Evolutionary conservation across 805 yeast genomes (phyloP).

Genomic region (Barnettozyma vustinii): DNA sequence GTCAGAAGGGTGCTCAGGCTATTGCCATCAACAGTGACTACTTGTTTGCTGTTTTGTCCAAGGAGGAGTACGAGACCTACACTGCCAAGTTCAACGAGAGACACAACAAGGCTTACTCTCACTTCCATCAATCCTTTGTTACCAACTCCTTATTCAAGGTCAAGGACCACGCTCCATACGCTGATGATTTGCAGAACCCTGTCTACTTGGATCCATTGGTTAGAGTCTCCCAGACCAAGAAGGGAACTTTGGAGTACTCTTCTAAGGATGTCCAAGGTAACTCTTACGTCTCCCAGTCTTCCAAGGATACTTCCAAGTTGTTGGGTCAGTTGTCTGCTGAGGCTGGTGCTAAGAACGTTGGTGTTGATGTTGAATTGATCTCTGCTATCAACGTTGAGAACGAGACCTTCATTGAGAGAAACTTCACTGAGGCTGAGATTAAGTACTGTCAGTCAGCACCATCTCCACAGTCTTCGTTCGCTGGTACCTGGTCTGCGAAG

Average conservation of each 20-base stretch:
- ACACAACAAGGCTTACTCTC: constrained; percentile 86
- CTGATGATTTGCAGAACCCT: constrained; percentile 77
- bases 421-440: constrained; percentile 80
- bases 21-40: constrained; percentile 89
- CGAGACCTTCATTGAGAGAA: constrained; percentile 85
- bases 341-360: constrained; percentile 58
- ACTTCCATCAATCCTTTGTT: constrained; percentile 92
- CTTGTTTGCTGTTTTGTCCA: constrained; percentile 77
- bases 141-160: constrained; percentile 88
- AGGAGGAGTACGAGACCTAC: constrained; percentile 66
- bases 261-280: constrained; percentile 45
- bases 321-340: constrained; percentile 49
- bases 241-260: constrained; percentile 42
- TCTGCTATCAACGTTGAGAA: constrained; percentile 79
- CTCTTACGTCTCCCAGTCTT: constrained; percentile 39
- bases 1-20: constrained; percentile 99
- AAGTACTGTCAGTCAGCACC: constrained; percentile 72
- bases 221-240: constrained; percentile 34
- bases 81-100: constrained; percentile 66
- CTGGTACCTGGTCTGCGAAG: constrained; percentile 99
- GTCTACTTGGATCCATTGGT: constrained; percentile 97
- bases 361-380: constrained; percentile 94
- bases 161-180: constrained; percentile 90
- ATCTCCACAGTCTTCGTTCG: constrained; percentile 79
- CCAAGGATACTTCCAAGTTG: constrained; percentile 60